phyloP scores from a whole-genome alignment of 108 stramenopile genomes.

The Nitzschia inconspicua region DNA sequence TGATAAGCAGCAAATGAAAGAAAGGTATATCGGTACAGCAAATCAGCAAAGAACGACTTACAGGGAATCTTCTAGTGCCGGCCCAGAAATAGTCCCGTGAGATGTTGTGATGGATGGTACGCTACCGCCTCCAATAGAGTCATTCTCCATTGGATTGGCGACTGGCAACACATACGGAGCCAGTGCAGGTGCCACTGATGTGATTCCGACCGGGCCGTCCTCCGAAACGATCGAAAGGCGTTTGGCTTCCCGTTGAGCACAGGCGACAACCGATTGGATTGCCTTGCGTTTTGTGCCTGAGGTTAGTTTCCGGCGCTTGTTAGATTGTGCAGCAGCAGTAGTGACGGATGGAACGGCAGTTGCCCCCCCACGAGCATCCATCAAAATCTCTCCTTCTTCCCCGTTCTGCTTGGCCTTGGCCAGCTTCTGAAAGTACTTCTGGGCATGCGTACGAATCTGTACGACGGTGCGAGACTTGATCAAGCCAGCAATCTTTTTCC shows the following conservation, averaged over 20 bases:
- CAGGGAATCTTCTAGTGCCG: conserved; percentile 83
- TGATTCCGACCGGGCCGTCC: not conserved
- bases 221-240: no score
- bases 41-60: conserved; percentile 35
- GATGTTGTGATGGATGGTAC: conserved; percentile 38
- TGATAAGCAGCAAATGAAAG: not conserved
- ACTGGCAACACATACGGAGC: conserved; percentile 56
- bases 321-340: conserved; percentile 16
- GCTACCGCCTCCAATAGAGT: not conserved
- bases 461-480: conserved; percentile 96
- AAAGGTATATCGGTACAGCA: not conserved
- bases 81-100: conserved; percentile 53
- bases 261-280: conserved; percentile 71
- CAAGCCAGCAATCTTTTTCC: conserved; percentile 90
- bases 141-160: not conserved
- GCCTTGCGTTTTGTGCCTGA: conserved; percentile 77
- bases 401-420: conserved; percentile 89
- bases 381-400: conserved; percentile 61
- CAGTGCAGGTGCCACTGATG: conserved; percentile 61
- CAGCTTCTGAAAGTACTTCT: conserved; percentile 99
- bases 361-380: conserved; percentile 35
- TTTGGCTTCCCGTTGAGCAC: conserved; percentile 65
- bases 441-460: conserved; percentile 96
- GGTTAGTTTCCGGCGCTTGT: conserved; percentile 48
- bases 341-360: conserved; percentile 22